Evolutionary conservation across 2,329 filamentous ascomycete species (phyloP).

Genomic region (Nemania serpens): DNA sequence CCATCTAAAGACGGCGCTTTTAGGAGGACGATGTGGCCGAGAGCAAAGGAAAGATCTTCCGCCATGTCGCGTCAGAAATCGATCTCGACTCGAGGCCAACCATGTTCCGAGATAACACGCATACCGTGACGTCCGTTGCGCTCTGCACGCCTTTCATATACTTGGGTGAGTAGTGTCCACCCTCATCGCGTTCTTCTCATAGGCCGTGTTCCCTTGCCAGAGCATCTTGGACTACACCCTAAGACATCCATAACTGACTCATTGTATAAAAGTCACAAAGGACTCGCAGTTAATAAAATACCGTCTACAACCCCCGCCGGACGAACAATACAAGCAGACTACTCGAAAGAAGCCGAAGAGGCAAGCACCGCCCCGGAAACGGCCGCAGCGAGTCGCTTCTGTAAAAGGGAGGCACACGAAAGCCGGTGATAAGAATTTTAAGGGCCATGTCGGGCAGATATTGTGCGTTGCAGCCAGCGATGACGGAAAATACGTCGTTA

Average conservation of each 20-base stretch:
- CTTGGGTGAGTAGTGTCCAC: constrained; percentile 54
- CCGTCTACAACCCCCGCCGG: constrained; percentile 72
- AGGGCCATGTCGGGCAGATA: constrained; percentile 81
- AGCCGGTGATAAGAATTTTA: constrained; percentile 66
- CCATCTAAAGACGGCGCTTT: constrained; percentile 38
- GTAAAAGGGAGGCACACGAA: constrained; percentile 66
- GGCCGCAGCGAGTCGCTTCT: constrained; percentile 66
- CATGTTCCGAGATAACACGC: constrained; percentile 78
- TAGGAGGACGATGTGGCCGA: constrained; percentile 85
- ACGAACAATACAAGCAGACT: constrained; percentile 63
- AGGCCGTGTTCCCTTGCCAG: background rate
- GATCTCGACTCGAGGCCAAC: constrained; percentile 70
- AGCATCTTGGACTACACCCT: background rate
- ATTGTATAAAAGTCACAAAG: constrained; percentile 22
- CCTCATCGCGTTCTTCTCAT: background rate
- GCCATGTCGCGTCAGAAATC: constrained; percentile 74
- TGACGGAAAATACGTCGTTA: constrained; percentile 89
- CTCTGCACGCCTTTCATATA: constrained; percentile 76
- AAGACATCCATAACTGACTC: background rate
- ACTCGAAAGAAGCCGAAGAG: constrained; percentile 64
- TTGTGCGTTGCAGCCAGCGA: constrained; percentile 84
- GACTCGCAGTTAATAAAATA: constrained; percentile 68
- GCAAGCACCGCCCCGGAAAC: constrained; percentile 62
- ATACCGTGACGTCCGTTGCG: constrained; percentile 78
- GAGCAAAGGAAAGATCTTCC: constrained; percentile 86